phyloP scores from a whole-genome alignment of 345 rosid species.

The Mallotus nudiflorus region DNA sequence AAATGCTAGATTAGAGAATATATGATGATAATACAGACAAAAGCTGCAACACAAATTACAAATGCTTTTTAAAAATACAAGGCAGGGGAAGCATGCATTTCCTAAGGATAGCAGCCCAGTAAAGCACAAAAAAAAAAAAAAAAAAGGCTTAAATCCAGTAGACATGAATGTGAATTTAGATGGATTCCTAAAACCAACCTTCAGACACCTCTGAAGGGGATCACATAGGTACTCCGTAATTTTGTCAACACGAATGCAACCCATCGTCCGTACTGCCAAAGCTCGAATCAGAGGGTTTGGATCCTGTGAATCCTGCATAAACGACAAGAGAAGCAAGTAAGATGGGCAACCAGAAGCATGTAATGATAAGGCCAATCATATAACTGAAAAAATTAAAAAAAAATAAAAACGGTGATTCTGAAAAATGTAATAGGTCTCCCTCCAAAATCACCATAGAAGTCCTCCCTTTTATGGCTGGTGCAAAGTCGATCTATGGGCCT shows the following conservation, averaged over 20 bases:
- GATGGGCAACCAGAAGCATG: constrained; percentile 9
- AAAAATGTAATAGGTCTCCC: too few species aligned
- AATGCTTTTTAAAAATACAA: background rate
- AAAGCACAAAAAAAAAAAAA: background rate
- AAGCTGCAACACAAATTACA: background rate
- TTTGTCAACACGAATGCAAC: constrained; percentile 99
- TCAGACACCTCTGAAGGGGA: constrained; percentile 99
- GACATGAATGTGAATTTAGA: too few species aligned
- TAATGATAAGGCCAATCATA: background rate
- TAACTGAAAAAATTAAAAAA: background rate
- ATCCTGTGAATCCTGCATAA: constrained; percentile 94
- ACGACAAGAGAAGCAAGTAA: constrained; percentile 22
- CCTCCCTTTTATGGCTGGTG: too few species aligned
- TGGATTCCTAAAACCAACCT: too few species aligned
- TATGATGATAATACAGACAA: background rate
- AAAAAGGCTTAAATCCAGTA: too few species aligned
- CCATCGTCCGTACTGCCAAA: constrained; percentile 98
- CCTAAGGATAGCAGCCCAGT: background rate
- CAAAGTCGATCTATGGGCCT: background rate
- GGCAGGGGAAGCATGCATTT: background rate
- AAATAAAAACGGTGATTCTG: too few species aligned
- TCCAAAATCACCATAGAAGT: too few species aligned
- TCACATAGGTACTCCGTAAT: constrained; percentile 98
- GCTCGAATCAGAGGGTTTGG: constrained; percentile 99
- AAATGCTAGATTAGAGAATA: constrained; percentile 10